Evolutionary conservation across 257 asterid genomes (phyloP).

Genomic region (Oldenlandia corymbosa): DNA sequence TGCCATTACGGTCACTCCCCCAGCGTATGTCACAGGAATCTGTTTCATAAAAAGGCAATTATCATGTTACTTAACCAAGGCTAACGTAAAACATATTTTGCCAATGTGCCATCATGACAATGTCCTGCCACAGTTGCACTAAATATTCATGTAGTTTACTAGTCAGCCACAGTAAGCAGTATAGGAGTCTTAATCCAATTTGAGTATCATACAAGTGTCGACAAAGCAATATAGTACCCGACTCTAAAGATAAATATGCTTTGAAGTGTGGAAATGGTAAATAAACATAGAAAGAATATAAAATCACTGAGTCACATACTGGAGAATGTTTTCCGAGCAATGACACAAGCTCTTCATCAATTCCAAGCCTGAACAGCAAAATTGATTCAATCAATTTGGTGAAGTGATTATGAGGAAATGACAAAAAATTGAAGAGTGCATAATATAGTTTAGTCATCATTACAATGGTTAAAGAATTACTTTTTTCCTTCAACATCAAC

Average conservation of each 20-base stretch:
- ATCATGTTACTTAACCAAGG: slow-evolving; percentile 3
- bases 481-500: slow-evolving; percentile 98
- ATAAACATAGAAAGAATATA: background rate
- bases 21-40: slow-evolving; percentile 98
- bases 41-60: slow-evolving; percentile 16
- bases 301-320: slow-evolving; percentile 30
- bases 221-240: background rate
- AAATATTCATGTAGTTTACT: background rate
- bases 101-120: too few relatives aligned
- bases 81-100: background rate
- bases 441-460: too few relatives aligned
- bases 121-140: too few relatives aligned
- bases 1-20: slow-evolving; percentile 72
- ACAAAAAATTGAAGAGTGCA: background rate
- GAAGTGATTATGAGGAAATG: background rate
- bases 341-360: slow-evolving; percentile 90
- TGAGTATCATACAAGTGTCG: background rate
- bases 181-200: background rate
- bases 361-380: slow-evolving; percentile 64
- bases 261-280: background rate
- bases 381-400: background rate
- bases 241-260: background rate
- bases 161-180: background rate
- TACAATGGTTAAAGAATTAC: slow-evolving; percentile 25
- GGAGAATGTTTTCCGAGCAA: slow-evolving; percentile 74